Conservation (phyloP, 2,329 filamentous ascomycete genomes). For the Fonsecaea multimorphosa region DNA sequence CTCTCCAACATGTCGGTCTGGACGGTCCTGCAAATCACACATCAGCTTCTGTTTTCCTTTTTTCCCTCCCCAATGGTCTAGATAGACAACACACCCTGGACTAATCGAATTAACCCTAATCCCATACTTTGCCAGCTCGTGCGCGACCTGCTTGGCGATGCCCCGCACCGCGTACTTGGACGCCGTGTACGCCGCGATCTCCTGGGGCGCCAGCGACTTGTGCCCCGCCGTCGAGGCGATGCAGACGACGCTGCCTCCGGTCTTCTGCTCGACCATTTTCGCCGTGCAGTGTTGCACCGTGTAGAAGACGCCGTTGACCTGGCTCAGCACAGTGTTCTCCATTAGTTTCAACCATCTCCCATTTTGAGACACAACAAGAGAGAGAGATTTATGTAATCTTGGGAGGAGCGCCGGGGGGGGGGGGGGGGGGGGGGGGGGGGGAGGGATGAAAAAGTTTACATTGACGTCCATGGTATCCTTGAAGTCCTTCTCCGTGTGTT, state of each 20-base stretch:
- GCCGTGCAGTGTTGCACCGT: constrained; percentile 19
- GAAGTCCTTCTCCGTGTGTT: constrained; percentile 30
- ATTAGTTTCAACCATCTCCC: too few relatives aligned
- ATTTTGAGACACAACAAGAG: too few relatives aligned
- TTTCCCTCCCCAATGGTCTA: too few relatives aligned
- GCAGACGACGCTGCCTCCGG: constrained; percentile 35
- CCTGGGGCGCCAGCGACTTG: constrained; percentile 43
- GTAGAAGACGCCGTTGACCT: constrained; percentile 24
- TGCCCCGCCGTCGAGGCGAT: constrained; percentile 25
- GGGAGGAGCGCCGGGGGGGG: too few relatives aligned
- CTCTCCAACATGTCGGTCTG: constrained; percentile 22
- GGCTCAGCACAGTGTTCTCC: neutral
- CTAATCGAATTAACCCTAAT: constrained; percentile 43
- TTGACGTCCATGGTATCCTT: constrained; percentile 35
- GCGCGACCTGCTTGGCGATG: constrained; percentile 48
- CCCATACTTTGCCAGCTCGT: constrained; percentile 46
- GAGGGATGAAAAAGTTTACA: constrained; percentile 5
- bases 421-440: neutral
- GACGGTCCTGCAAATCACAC: constrained; percentile 9
- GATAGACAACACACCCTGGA: constrained; percentile 40
- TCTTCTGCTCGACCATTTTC: constrained; percentile 17
- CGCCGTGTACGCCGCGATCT: constrained; percentile 42
- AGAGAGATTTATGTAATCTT: too few relatives aligned
- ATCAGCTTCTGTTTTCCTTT: neutral
- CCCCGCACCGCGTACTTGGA: constrained; percentile 53